Conservation (phyloP, 169 alveolate species). For the Eimeria sp. region DNA sequence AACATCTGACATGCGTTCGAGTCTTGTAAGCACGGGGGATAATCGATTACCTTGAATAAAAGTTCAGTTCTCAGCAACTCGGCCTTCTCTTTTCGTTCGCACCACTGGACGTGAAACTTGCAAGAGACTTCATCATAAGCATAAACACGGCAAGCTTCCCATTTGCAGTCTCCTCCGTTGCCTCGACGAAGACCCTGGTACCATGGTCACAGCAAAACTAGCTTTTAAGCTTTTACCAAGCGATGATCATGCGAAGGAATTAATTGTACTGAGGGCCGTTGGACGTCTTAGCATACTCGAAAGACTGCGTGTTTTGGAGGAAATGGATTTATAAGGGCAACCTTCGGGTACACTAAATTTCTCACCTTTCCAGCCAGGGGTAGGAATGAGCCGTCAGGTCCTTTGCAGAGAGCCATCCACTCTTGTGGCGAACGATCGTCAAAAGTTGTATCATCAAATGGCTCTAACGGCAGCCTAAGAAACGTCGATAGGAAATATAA, state of each 20-base stretch:
- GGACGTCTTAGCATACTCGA: background rate
- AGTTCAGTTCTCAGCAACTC: slow-evolving; percentile 92
- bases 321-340: background rate
- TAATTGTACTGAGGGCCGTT: background rate
- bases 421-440: slow-evolving; percentile 94
- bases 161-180: slow-evolving; percentile 88
- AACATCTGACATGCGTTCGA: background rate
- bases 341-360: background rate
- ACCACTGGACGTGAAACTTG: slow-evolving; percentile 75
- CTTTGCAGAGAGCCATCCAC: slow-evolving; percentile 91
- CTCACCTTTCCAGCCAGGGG: slow-evolving; percentile 80
- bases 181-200: slow-evolving; percentile 89
- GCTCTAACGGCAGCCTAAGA: slow-evolving; percentile 93
- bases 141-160: slow-evolving; percentile 90
- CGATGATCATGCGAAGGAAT: background rate
- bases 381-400: slow-evolving; percentile 88
- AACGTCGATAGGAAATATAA: background rate
- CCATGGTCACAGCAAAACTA: slow-evolving; percentile 82
- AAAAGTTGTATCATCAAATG: slow-evolving; percentile 95
- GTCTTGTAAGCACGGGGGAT: background rate
- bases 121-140: slow-evolving; percentile 49
- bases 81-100: slow-evolving; percentile 79
- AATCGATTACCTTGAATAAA: slow-evolving; percentile 84
- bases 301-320: background rate
- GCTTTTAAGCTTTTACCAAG: background rate